Conservation (phyloP, 2,329 filamentous ascomycete species). For the Trichoderma guizhouense region DNA sequence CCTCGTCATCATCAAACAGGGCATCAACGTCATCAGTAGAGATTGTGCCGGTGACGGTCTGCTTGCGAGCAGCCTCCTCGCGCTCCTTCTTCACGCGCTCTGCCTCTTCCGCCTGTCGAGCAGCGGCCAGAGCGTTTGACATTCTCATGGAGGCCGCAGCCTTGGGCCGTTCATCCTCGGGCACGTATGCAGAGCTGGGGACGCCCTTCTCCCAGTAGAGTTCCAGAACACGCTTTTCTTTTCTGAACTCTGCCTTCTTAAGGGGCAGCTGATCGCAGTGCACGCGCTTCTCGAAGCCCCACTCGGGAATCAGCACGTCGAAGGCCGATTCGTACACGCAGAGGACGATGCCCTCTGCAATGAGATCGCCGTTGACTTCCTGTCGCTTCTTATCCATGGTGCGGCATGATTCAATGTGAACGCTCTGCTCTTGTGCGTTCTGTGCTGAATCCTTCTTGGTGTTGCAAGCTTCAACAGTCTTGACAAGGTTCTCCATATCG, state of each 20-base stretch:
- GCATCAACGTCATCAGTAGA: conserved; percentile 90
- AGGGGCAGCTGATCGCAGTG: conserved; percentile 97
- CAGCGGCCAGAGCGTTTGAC: conserved; percentile 71
- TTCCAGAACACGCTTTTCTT: conserved; percentile 90
- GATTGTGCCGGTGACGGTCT: conserved; percentile 92
- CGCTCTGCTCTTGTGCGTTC: conserved; percentile 96
- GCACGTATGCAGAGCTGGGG: conserved; percentile 90
- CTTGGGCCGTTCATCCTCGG: conserved; percentile 94
- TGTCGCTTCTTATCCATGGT: conserved; percentile 90
- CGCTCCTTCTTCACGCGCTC: conserved; percentile 79
- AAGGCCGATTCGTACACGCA: conserved; percentile 99
- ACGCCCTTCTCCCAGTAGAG: conserved; percentile 99
- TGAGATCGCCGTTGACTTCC: conserved; percentile 83
- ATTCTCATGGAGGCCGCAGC: conserved; percentile 69
- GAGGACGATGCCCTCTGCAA: conserved; percentile 92
- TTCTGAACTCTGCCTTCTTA: conserved; percentile 99
- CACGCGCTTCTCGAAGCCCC: conserved; percentile 98
- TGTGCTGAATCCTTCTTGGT: conserved; percentile 99
- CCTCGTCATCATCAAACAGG: conserved; percentile 85
- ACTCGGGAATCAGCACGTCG: conserved; percentile 95
- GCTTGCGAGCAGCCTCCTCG: conserved; percentile 86
- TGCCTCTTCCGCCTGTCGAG: conserved; percentile 76
- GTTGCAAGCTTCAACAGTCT: conserved; percentile 94
- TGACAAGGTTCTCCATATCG: conserved; percentile 81
- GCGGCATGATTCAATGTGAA: conserved; percentile 96